Evolutionary conservation across 129 eudicot genomes (phyloP).

Genomic region (Calendula officinalis): DNA sequence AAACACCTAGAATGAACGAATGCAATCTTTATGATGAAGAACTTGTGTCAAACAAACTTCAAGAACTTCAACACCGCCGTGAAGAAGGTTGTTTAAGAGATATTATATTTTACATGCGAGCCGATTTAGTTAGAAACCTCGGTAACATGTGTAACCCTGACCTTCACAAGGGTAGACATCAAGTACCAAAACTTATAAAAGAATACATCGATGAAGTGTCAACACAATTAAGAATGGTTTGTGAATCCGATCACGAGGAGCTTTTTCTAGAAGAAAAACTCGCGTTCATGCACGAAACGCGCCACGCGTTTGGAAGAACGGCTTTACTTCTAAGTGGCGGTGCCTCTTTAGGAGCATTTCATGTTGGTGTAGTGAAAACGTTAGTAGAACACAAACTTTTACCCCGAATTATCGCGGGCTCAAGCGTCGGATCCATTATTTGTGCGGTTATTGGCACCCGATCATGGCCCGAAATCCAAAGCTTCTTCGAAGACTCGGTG

Average conservation of each 20-base stretch:
- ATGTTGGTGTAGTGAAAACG: constrained; percentile 90
- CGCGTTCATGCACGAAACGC: constrained; percentile 91
- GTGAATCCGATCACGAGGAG: constrained; percentile 82
- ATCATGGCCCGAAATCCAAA: constrained; percentile 95
- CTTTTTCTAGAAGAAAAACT: constrained; percentile 85
- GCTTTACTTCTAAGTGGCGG: constrained; percentile 94
- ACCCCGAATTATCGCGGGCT: constrained; percentile 90
- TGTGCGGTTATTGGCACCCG: constrained; percentile 72
- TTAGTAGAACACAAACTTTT: constrained; percentile 84
- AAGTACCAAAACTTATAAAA: constrained; percentile 78
- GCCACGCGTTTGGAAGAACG: constrained; percentile 94
- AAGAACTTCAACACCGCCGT: constrained; percentile 77
- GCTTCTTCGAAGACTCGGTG: constrained; percentile 80
- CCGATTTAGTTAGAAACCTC: constrained; percentile 79
- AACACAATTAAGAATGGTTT: constrained; percentile 78
- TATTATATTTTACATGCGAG: constrained; percentile 79
- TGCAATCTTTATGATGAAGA: constrained; percentile 72
- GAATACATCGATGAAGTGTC: constrained; percentile 91
- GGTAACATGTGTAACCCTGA: constrained; percentile 97
- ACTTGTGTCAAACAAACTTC: constrained; percentile 77
- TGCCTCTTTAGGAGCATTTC: constrained; percentile 89
- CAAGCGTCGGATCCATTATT: constrained; percentile 91
- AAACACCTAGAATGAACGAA: constrained; percentile 63
- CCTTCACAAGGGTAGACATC: constrained; percentile 88
- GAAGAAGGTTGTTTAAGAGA: constrained; percentile 78